Conservation (phyloP, 108 stramenopile genomes). For the Aurantiochytrium sp. region DNA sequence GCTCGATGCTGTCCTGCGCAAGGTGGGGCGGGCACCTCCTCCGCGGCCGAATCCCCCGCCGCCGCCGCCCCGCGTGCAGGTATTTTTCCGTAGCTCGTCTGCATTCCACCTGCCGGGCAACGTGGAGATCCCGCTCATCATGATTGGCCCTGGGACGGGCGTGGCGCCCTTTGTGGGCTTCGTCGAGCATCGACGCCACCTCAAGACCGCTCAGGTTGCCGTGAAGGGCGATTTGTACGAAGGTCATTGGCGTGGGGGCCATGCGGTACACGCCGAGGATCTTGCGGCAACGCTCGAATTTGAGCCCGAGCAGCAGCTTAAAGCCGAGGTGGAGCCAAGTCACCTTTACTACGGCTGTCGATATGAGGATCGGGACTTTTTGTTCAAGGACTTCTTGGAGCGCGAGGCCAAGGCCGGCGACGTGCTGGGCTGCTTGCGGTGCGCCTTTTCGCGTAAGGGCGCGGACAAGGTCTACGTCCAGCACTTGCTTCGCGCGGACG, state of each 20-base stretch:
- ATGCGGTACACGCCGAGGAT: slow-evolving; percentile 68
- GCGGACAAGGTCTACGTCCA: slow-evolving; percentile 76
- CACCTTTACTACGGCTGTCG: slow-evolving; percentile 91
- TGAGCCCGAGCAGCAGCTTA: slow-evolving; percentile 49
- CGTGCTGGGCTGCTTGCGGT: slow-evolving; percentile 60
- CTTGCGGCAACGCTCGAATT: slow-evolving; percentile 40
- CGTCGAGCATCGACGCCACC: slow-evolving; percentile 41
- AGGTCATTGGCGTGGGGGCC: slow-evolving; percentile 69
- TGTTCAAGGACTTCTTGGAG: slow-evolving; percentile 76
- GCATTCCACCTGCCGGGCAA: slow-evolving; percentile 72
- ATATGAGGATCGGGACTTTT: slow-evolving; percentile 71
- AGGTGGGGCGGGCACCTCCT: neutral
- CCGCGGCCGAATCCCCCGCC: neutral
- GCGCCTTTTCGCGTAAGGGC: slow-evolving; percentile 79
- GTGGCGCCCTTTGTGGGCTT: slow-evolving; percentile 95
- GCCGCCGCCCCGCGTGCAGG: slow-evolving; percentile 39
- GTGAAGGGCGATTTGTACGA: slow-evolving; percentile 53
- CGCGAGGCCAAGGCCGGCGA: slow-evolving; percentile 46
- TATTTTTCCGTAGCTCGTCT: slow-evolving; percentile 72
- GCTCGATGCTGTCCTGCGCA: neutral
- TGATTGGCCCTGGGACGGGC: slow-evolving; percentile 97
- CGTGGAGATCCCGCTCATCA: slow-evolving; percentile 64
- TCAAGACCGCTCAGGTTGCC: neutral
- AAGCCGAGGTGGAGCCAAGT: slow-evolving; percentile 54
- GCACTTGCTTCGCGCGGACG: slow-evolving; percentile 40